Evolutionary conservation across 176 grass and related monocot genomes (phyloP).

Genomic region (Avena eriantha): DNA sequence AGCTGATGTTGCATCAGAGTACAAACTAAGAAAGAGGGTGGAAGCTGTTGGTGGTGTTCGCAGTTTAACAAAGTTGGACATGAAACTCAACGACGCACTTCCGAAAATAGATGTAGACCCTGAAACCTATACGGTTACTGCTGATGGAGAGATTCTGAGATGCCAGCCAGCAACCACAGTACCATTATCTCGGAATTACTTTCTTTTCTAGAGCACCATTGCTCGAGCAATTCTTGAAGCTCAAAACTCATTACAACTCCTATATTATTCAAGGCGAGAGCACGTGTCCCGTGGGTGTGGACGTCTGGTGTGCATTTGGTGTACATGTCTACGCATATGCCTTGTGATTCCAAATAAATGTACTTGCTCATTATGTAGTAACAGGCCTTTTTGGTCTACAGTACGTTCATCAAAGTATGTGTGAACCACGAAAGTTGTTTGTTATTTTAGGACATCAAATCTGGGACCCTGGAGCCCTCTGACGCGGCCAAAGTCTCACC

Average conservation of each 20-base stretch:
- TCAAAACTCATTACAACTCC: not conserved
- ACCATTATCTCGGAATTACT: slow-evolving; percentile 91
- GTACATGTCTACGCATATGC: not conserved
- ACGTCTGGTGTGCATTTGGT: not conserved
- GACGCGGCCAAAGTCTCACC: not conserved
- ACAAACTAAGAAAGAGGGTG: slow-evolving; percentile 73
- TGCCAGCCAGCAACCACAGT: slow-evolving; percentile 63
- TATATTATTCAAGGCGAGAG: not conserved
- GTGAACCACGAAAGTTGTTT: not conserved
- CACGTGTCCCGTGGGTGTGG: not conserved
- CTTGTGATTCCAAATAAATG: not conserved
- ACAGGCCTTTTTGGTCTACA: not conserved
- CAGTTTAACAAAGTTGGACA: slow-evolving; percentile 72
- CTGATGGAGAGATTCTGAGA: slow-evolving; percentile 72
- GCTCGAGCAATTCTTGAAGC: not conserved
- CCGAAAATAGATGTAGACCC: slow-evolving; percentile 83
- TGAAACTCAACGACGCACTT: slow-evolving; percentile 88
- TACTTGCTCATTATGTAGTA: not conserved
- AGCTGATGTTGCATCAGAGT: slow-evolving; percentile 53
- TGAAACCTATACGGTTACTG: slow-evolving; percentile 73
- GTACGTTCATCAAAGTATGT: not conserved
- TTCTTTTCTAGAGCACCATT: slow-evolving; percentile 64
- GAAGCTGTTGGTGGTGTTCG: slow-evolving; percentile 75
- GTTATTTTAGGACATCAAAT: not conserved
- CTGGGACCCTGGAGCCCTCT: not conserved